These are phyloP conservation scores for Papiliotrema nemorosa DNA, from an alignment of 1,284 basidiomycete genomes.

Conservation along the genomic window DNA sequence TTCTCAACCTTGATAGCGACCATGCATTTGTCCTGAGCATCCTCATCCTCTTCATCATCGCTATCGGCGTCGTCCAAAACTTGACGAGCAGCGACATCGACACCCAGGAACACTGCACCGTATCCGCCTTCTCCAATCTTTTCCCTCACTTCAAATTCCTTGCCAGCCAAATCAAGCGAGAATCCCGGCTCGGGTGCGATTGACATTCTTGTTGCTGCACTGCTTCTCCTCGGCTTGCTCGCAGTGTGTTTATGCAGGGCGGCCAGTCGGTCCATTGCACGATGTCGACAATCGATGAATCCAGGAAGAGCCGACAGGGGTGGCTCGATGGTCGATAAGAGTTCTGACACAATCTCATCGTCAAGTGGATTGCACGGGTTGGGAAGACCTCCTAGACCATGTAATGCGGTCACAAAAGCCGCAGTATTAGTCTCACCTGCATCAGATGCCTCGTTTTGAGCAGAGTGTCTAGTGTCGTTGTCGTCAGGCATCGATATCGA, in stretches of 20 bases:
- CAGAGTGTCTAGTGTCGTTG: slow-evolving; percentile 8
- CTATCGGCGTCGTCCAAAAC: slow-evolving; percentile 53
- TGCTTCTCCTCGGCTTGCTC: slow-evolving; percentile 46
- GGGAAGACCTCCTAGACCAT: slow-evolving; percentile 35
- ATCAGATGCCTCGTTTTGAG: neutral
- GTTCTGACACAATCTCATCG: slow-evolving; percentile 59
- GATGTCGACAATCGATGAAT: slow-evolving; percentile 60
- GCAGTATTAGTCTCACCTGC: slow-evolving; percentile 8
- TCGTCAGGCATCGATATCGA: slow-evolving; percentile 29
- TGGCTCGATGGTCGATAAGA: slow-evolving; percentile 64
- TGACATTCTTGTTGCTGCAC: slow-evolving; percentile 25
- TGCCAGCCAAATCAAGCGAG: slow-evolving; percentile 55
- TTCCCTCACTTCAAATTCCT: slow-evolving; percentile 65
- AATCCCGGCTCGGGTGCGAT: slow-evolving; percentile 30
- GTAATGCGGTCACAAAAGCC: slow-evolving; percentile 23
- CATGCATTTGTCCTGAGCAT: slow-evolving; percentile 56
- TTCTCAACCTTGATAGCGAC: slow-evolving; percentile 91
- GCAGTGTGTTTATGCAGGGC: slow-evolving; percentile 56
- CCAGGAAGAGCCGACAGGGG: slow-evolving; percentile 56
- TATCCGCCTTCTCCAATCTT: slow-evolving; percentile 98
- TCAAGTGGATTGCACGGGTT: slow-evolving; percentile 91
- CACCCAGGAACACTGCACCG: slow-evolving; percentile 84
- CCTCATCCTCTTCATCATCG: slow-evolving; percentile 59
- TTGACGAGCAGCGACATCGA: slow-evolving; percentile 52
- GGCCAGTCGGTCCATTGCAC: slow-evolving; percentile 61